Conservation (phyloP, 805 yeast species). For the Grigorovia transvaalensis region DNA sequence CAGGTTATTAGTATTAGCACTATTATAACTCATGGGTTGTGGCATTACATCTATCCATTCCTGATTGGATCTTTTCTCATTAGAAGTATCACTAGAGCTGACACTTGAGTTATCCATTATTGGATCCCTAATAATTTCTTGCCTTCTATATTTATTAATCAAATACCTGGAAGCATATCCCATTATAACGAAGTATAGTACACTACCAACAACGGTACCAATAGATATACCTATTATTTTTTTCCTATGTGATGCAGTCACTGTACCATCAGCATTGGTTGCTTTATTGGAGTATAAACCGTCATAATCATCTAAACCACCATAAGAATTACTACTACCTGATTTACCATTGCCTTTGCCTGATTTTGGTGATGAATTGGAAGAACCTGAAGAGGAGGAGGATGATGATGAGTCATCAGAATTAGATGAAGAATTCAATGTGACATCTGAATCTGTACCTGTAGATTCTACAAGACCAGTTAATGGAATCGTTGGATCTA, state of each 20-base stretch:
- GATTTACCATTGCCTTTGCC: background rate
- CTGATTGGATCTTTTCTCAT: conserved; percentile 4
- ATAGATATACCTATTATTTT: conserved; percentile 68
- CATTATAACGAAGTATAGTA: conserved; percentile 52
- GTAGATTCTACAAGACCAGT: conserved; percentile 13
- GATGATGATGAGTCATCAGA: background rate
- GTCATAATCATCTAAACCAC: conserved; percentile 2
- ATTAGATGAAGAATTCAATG: background rate
- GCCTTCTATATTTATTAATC: conserved; percentile 29
- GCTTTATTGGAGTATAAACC: conserved; percentile 14
- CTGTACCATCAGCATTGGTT: conserved; percentile 1
- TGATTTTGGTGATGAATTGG: conserved; percentile 43
- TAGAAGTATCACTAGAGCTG: conserved; percentile 2
- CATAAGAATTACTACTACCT: conserved; percentile 2
- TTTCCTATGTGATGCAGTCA: conserved; percentile 26
- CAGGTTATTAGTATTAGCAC: background rate
- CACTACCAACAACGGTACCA: conserved; percentile 74
- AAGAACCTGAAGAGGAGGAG: background rate
- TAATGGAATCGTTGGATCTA: conserved; percentile 41
- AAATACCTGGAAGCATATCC: conserved; percentile 43
- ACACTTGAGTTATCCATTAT: conserved; percentile 9
- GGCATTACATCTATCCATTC: conserved; percentile 24
- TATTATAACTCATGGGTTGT: background rate
- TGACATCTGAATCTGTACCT: background rate
- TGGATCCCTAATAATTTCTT: conserved; percentile 11